A percentile compares a stretch with the other conserved stretches of the same genome.
These are phyloP conservation scores for Mucor mucedo DNA, from an alignment of 371 early-diverging fungal genomes.

Conservation along the genomic window DNA sequence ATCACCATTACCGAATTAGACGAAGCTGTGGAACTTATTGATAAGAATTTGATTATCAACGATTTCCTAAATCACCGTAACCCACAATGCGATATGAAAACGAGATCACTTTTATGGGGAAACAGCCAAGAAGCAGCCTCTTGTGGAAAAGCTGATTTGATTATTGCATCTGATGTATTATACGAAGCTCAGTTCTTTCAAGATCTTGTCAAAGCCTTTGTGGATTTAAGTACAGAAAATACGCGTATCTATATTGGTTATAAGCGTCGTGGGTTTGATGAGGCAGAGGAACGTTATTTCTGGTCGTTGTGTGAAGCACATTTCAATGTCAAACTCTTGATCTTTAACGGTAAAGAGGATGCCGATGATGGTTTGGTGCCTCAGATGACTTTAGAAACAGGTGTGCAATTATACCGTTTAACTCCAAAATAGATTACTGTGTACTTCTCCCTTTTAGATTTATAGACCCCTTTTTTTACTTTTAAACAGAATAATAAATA, in stretches of 20 bases:
- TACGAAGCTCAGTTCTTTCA: conserved; percentile 59
- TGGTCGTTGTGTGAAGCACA: conserved; percentile 44
- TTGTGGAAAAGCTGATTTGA: conserved; percentile 50
- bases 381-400: conserved; percentile 26
- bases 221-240: conserved; percentile 40
- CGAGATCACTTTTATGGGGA: conserved; percentile 44
- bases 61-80: conserved; percentile 8
- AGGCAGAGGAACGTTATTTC: conserved; percentile 46
- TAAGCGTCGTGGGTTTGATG: conserved; percentile 56
- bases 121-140: conserved; percentile 24
- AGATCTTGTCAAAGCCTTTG: conserved; percentile 52
- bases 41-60: conserved; percentile 47
- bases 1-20: conserved; percentile 60
- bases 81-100: conserved; percentile 9
- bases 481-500: not conserved
- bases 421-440: conserved; percentile 7
- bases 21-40: conserved; percentile 55
- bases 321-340: conserved; percentile 28
- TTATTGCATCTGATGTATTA: conserved; percentile 67
- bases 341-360: conserved; percentile 21
- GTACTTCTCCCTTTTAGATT: not conserved
- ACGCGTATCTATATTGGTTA: conserved; percentile 65
- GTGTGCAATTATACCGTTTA: conserved; percentile 42
- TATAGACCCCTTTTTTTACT: conserved; percentile 7
- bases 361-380: conserved; percentile 33